Conservation (phyloP, 441 rosid species). For the Theobroma grandiflorum region DNA sequence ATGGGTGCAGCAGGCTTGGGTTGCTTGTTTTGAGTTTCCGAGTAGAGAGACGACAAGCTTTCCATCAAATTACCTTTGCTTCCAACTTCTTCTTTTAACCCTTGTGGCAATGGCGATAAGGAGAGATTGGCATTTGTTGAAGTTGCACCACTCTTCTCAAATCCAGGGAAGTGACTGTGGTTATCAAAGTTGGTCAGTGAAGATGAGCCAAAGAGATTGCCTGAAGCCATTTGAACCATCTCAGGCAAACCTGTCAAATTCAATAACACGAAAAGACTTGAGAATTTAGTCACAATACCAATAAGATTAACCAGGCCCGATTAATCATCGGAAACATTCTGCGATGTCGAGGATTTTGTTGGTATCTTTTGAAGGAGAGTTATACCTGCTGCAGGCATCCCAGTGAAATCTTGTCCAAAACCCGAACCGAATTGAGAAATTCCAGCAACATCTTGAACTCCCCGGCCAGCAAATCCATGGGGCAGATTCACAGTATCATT, state of each 20-base stretch:
- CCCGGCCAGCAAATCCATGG: slow-evolving; percentile 52
- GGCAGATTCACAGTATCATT: slow-evolving; percentile 54
- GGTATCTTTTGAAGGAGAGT: not conserved
- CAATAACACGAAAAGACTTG: not conserved
- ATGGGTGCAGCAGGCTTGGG: slow-evolving; percentile 49
- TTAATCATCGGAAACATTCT: not conserved
- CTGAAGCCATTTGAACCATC: slow-evolving; percentile 62
- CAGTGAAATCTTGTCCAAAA: slow-evolving; percentile 51
- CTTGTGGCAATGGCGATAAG: slow-evolving; percentile 59
- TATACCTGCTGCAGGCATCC: slow-evolving; percentile 45
- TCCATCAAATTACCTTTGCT: slow-evolving; percentile 45
- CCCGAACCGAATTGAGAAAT: slow-evolving; percentile 57
- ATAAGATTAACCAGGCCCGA: not conserved
- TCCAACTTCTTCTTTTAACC: slow-evolving; percentile 57
- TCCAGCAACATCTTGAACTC: slow-evolving; percentile 55
- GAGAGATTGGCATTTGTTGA: slow-evolving; percentile 52
- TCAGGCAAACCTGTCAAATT: slow-evolving; percentile 56
- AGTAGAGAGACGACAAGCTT: slow-evolving; percentile 52
- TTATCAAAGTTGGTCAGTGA: slow-evolving; percentile 50
- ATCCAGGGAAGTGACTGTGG: slow-evolving; percentile 45
- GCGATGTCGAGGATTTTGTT: not conserved
- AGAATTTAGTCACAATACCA: not conserved
- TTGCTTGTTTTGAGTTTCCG: slow-evolving; percentile 48
- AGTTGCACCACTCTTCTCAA: slow-evolving; percentile 30
- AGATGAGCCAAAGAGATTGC: slow-evolving; percentile 57